These are phyloP conservation scores for Arabidopsis thaliana DNA, from an alignment of 345 rosid species.

Conservation along the genomic window DNA sequence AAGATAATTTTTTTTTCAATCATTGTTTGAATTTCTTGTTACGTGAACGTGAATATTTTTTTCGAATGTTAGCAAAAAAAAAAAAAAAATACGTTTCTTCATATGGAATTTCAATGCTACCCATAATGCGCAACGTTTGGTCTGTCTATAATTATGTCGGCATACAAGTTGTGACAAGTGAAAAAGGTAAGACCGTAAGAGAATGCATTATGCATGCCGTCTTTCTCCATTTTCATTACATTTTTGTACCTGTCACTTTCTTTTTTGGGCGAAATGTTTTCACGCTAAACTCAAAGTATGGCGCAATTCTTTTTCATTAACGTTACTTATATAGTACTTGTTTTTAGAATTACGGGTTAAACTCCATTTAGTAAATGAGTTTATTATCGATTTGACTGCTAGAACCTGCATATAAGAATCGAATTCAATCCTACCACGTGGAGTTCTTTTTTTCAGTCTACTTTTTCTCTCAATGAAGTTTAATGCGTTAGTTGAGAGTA, in stretches of 20 bases:
- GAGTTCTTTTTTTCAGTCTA: background rate
- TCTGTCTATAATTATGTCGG: conserved; percentile 28
- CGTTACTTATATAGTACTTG: too few species aligned
- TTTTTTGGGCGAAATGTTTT: too few species aligned
- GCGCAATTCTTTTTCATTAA: background rate
- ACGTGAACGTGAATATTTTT: background rate
- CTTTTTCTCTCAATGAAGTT: background rate
- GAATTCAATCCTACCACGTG: conserved; percentile 12
- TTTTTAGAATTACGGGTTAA: conserved; percentile 6
- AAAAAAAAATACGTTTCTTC: background rate
- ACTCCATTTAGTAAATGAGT: background rate
- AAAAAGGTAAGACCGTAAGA: background rate
- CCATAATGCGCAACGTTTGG: conserved; percentile 29
- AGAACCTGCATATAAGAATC: background rate
- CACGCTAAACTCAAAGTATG: background rate
- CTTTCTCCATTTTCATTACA: background rate
- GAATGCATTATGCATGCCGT: conserved; percentile 29
- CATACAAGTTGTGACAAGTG: conserved; percentile 28
- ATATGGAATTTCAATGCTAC: conserved; percentile 24
- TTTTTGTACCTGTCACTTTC: too few species aligned
- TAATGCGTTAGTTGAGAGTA: conserved; percentile 4
- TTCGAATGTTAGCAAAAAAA: too few species aligned
- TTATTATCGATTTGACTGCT: conserved; percentile 5
- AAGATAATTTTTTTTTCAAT: too few species aligned
- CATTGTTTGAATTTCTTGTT: background rate